A percentile compares a stretch with the other conserved stretches of the same genome.
Evolutionary conservation across 2,329 filamentous ascomycete genomes (phyloP).

Genomic region (Diaporthe eres): DNA sequence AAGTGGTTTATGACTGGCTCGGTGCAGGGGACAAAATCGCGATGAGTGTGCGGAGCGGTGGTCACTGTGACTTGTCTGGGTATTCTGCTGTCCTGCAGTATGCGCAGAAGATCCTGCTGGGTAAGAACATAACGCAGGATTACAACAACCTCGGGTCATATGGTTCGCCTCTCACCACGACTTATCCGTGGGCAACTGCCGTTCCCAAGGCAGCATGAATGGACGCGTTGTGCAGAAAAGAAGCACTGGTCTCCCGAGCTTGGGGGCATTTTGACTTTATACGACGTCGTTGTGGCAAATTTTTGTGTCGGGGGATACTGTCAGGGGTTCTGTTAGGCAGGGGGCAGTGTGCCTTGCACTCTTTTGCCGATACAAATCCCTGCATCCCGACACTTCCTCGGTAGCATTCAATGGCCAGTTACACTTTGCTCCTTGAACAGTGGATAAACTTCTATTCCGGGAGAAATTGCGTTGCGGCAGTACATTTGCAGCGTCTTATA

Average conservation of each 20-base stretch:
- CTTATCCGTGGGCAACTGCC: conserved; percentile 61
- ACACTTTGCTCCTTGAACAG: background rate
- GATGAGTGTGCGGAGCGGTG: conserved; percentile 61
- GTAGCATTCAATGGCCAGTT: background rate
- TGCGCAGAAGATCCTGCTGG: conserved; percentile 62
- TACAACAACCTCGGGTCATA: conserved; percentile 61
- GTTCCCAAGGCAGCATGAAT: conserved; percentile 47
- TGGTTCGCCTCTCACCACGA: conserved; percentile 58
- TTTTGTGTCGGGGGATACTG: background rate
- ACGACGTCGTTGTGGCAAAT: background rate
- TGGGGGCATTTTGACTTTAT: conserved; percentile 10
- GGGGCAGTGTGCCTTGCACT: background rate
- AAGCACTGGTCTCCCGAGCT: background rate
- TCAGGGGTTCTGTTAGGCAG: conserved; percentile 4
- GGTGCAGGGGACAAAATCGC: conserved; percentile 64
- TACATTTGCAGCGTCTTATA: background rate
- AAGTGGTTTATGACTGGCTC: conserved; percentile 67
- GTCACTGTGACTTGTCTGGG: conserved; percentile 64
- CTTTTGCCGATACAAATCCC: too few species aligned
- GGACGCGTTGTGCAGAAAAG: conserved; percentile 36
- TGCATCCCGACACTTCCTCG: background rate
- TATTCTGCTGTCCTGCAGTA: conserved; percentile 64
- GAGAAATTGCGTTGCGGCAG: background rate
- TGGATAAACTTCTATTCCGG: background rate
- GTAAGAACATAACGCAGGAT: conserved; percentile 60